A percentile compares a stretch with the other conserved stretches of the same genome.
These are phyloP conservation scores for Calonectria pteridis DNA, from an alignment of 2,329 filamentous ascomycete genomes.

Conservation along the genomic window DNA sequence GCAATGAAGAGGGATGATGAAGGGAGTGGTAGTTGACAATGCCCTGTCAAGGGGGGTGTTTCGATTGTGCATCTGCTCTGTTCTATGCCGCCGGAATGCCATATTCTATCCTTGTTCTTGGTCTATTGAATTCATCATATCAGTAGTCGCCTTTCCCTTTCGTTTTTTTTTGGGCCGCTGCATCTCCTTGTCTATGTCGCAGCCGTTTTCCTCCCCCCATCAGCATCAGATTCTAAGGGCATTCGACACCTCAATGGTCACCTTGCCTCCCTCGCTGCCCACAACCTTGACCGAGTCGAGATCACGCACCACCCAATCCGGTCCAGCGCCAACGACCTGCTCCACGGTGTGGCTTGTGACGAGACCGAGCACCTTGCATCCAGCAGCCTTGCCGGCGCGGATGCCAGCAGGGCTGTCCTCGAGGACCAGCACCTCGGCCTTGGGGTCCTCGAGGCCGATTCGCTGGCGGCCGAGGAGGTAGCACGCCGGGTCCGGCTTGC, in stretches of 20 bases:
- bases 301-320: conserved; percentile 89
- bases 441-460: conserved; percentile 64
- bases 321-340: conserved; percentile 79
- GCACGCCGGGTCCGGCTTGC: conserved; percentile 83
- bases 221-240: conserved; percentile 57
- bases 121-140: conserved; percentile 15
- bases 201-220: background rate
- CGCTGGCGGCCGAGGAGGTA: conserved; percentile 76
- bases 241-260: conserved; percentile 77
- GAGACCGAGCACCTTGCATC: conserved; percentile 86
- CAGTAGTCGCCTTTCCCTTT: background rate
- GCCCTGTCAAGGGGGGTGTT: conserved; percentile 14
- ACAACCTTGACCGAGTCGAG: conserved; percentile 78
- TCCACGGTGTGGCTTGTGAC: conserved; percentile 84
- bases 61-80: conserved; percentile 13
- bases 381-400: conserved; percentile 84
- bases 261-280: conserved; percentile 66
- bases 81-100: conserved; percentile 11
- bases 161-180: background rate
- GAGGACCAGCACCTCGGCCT: conserved; percentile 76
- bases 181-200: conserved; percentile 21
- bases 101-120: conserved; percentile 1
- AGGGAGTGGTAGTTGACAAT: background rate
- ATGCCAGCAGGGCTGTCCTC: conserved; percentile 94
- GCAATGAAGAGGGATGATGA: background rate